These are phyloP conservation scores for Chalciporus sphaerocephalus DNA, from an alignment of 768 basidiomycete genomes.

Conservation along the genomic window DNA sequence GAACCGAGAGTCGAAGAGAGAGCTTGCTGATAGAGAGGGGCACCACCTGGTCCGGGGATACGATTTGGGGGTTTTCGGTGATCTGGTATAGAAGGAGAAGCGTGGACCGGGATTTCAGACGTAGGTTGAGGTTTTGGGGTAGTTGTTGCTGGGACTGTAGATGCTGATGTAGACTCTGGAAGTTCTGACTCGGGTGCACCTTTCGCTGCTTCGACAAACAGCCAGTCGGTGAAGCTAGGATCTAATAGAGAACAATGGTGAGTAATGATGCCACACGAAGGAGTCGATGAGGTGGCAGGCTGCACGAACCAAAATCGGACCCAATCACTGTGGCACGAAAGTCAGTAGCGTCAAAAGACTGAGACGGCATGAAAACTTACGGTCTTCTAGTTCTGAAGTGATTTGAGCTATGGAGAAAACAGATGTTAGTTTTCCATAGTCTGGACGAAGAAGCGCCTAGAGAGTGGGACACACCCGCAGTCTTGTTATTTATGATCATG, in stretches of 20 bases:
- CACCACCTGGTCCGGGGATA: slow-evolving; percentile 47
- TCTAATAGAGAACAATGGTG: slow-evolving; percentile 41
- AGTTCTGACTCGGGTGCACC: slow-evolving; percentile 53
- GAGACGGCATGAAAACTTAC: slow-evolving; percentile 35
- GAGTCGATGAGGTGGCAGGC: slow-evolving; percentile 1
- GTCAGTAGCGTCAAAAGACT: slow-evolving; percentile 13
- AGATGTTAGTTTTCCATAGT: slow-evolving; percentile 4
- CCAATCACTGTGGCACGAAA: slow-evolving; percentile 54
- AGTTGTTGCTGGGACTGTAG: slow-evolving; percentile 26
- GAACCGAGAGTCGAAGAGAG: slow-evolving; percentile 54
- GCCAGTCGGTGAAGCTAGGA: slow-evolving; percentile 80
- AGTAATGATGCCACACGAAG: slow-evolving; percentile 1
- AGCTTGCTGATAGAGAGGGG: slow-evolving; percentile 66
- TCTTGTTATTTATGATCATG: slow-evolving; percentile 93
- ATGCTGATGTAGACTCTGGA: slow-evolving; percentile 29
- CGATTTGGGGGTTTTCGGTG: slow-evolving; percentile 37
- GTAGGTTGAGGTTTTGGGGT: slow-evolving; percentile 27
- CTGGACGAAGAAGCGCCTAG: neutral
- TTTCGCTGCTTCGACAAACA: slow-evolving; percentile 77
- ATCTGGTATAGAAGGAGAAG: slow-evolving; percentile 15
- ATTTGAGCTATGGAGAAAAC: slow-evolving; percentile 60
- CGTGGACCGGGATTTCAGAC: slow-evolving; percentile 25
- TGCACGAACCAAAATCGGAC: slow-evolving; percentile 65
- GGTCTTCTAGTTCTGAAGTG: slow-evolving; percentile 80
- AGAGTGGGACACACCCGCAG: slow-evolving; percentile 48